A percentile compares a stretch with the other conserved stretches of the same genome.
These are phyloP conservation scores for Geranomyces michiganensis DNA, from an alignment of 192 early-diverging fungal species.

Conservation along the genomic window DNA sequence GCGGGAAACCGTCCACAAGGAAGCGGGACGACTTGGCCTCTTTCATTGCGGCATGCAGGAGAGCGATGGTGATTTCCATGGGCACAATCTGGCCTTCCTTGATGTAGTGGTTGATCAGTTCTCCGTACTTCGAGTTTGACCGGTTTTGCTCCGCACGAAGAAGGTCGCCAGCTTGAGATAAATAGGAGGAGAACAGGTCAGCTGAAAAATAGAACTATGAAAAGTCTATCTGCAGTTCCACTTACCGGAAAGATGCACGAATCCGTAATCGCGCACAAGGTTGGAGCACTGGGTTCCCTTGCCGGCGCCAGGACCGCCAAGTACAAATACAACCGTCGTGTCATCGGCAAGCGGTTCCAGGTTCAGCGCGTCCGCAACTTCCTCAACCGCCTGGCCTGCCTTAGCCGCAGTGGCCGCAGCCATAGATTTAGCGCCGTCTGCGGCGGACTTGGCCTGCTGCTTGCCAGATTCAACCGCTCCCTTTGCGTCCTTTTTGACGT, in stretches of 20 bases:
- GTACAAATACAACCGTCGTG: conserved; percentile 85
- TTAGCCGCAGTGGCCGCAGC: neutral
- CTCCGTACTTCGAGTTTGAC: conserved; percentile 80
- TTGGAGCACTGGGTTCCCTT: conserved; percentile 96
- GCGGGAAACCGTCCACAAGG: conserved; percentile 97
- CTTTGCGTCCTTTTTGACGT: conserved; percentile 11
- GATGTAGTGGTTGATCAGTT: conserved; percentile 90
- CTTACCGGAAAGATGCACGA: conserved; percentile 90
- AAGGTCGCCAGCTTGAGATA: conserved; percentile 82
- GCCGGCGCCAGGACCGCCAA: conserved; percentile 75
- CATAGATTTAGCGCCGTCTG: neutral
- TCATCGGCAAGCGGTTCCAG: conserved; percentile 47
- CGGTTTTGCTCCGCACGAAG: conserved; percentile 89
- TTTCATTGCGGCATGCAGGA: conserved; percentile 90
- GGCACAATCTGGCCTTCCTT: conserved; percentile 95
- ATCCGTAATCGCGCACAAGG: conserved; percentile 86
- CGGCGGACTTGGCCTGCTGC: neutral
- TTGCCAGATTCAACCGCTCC: neutral
- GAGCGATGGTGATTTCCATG: conserved; percentile 89
- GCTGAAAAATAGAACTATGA: neutral
- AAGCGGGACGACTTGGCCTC: conserved; percentile 69
- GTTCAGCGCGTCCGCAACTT: conserved; percentile 21
- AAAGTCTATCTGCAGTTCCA: neutral
- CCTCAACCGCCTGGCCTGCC: neutral
- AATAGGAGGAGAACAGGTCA: neutral